These are phyloP conservation scores for Francoa sonchifolia DNA, from an alignment of 441 rosid genomes.

Conservation along the genomic window DNA sequence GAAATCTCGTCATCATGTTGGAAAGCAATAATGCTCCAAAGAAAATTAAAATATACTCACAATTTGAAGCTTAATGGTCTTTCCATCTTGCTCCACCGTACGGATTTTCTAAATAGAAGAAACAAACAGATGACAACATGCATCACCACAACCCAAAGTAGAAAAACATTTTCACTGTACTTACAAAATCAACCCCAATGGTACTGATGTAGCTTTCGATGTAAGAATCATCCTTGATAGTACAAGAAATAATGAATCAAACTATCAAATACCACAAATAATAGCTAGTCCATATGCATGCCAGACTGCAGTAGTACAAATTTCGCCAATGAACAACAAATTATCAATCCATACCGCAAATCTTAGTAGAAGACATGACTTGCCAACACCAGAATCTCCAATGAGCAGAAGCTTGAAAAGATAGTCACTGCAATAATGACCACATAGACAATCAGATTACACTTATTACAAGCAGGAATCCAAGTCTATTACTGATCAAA, in stretches of 20 bases:
- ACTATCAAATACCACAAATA: not conserved
- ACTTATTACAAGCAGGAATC: too few relatives aligned
- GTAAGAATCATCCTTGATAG: constrained; percentile 48
- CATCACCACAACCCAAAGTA: too few relatives aligned
- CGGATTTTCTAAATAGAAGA: constrained; percentile 37
- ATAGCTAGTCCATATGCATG: not conserved
- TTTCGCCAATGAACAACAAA: not conserved
- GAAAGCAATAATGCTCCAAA: not conserved
- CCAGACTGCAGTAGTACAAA: not conserved
- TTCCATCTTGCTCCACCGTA: constrained; percentile 29
- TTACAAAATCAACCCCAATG: constrained; percentile 60
- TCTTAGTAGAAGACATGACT: constrained; percentile 53
- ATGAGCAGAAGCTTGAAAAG: constrained; percentile 57
- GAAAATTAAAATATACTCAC: constrained; percentile 8
- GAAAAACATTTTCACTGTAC: constrained; percentile 13
- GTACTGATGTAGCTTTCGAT: constrained; percentile 54
- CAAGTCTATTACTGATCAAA: too few relatives aligned
- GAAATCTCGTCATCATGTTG: too few relatives aligned
- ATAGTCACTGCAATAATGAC: constrained; percentile 36
- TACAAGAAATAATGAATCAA: not conserved
- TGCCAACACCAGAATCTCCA: constrained; percentile 61
- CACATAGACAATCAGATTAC: not conserved
- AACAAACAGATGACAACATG: not conserved
- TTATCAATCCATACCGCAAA: constrained; percentile 33
- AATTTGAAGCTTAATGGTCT: constrained; percentile 13